A percentile compares a stretch with the other conserved stretches of the same genome.
These are phyloP conservation scores for Priceomyces castillae DNA, from an alignment of 805 yeast genomes.

Conservation along the genomic window DNA sequence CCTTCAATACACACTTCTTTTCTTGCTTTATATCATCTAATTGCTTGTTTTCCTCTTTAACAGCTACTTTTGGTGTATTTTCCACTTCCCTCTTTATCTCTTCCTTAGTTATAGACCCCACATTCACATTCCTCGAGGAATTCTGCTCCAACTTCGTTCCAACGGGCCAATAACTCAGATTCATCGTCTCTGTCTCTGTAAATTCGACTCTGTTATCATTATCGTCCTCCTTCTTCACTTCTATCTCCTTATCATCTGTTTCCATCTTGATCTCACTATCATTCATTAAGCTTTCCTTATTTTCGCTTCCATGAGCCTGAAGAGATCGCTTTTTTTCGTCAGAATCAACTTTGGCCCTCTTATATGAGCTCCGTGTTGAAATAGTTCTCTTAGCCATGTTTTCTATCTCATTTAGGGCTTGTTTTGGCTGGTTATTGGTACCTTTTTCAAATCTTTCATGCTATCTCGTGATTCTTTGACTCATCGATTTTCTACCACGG, in stretches of 20 bases:
- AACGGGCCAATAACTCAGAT: no score
- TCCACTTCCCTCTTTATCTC: neutral
- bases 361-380: neutral
- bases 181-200: no score
- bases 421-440: no score
- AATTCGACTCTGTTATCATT: no score
- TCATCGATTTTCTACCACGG: no score
- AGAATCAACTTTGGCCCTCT: neutral
- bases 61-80: neutral
- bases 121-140: neutral
- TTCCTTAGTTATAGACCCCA: neutral
- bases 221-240: slow-evolving; percentile 6
- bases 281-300: no score
- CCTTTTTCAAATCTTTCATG: no score
- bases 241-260: neutral
- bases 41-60: neutral
- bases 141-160: no score
- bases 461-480: no score
- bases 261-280: neutral
- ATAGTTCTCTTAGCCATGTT: neutral
- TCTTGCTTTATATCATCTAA: neutral
- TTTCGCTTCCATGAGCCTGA: no score
- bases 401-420: neutral
- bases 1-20: neutral
- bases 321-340: neutral